Evolutionary conservation across 1,139 yeast genomes (phyloP).

Genomic region (Nakaseomyces bracarensis): DNA sequence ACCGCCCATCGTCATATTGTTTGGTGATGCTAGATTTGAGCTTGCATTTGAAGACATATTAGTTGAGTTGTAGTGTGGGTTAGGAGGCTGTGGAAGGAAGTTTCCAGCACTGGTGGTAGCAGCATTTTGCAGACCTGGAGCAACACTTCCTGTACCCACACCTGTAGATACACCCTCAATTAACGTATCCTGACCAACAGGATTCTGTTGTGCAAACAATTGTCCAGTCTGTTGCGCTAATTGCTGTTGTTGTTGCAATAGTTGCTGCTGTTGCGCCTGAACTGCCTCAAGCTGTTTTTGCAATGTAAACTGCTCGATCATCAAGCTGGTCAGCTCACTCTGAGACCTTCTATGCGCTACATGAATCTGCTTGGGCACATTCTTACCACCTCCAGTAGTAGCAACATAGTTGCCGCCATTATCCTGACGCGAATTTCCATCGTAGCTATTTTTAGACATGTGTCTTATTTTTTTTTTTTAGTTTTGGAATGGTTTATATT

Average conservation of each 20-base stretch:
- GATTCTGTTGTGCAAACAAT: constrained; percentile 8
- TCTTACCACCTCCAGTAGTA: constrained; percentile 35
- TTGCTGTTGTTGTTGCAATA: constrained; percentile 60
- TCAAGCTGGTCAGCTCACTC: constrained; percentile 84
- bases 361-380: constrained; percentile 50
- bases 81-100: constrained; percentile 23
- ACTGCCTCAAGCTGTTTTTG: constrained; percentile 89
- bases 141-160: background rate
- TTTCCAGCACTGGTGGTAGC: constrained; percentile 7
- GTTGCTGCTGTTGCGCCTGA: constrained; percentile 86
- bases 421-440: constrained; percentile 1
- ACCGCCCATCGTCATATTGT: constrained; percentile 14
- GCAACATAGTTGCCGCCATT: constrained; percentile 17
- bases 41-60: constrained; percentile 16
- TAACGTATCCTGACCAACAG: background rate
- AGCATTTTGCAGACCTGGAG: background rate
- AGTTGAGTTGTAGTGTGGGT: constrained; percentile 27
- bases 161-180: constrained; percentile 2
- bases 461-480: too few species aligned
- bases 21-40: constrained; percentile 12
- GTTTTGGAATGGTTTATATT: background rate
- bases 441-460: constrained; percentile 14
- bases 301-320: constrained; percentile 88
- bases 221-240: constrained; percentile 30
- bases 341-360: constrained; percentile 95